A percentile compares a stretch with the other conserved stretches of the same genome.
phyloP scores from a whole-genome alignment of 768 basidiomycete genomes.

The Boletellus sp. region DNA sequence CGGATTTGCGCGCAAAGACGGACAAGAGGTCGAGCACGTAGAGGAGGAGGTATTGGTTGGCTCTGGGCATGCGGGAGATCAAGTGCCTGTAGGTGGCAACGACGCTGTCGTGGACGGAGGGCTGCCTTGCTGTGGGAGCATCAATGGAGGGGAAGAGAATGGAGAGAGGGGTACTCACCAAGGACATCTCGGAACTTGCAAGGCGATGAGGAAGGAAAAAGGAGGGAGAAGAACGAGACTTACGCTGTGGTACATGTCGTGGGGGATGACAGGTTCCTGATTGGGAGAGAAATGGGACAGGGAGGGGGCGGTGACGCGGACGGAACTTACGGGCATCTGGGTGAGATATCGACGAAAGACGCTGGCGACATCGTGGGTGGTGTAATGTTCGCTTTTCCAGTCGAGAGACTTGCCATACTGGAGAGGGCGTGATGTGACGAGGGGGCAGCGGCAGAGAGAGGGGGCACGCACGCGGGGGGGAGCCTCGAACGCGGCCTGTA shows the following conservation, averaged over 20 bases:
- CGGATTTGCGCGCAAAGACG: conserved; percentile 88
- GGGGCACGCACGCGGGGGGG: conserved; percentile 67
- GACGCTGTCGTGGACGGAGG: conserved; percentile 65
- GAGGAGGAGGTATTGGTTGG: conserved; percentile 93
- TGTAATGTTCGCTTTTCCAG: conserved; percentile 83
- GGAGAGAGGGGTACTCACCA: conserved; percentile 40
- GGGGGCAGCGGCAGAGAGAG: too few species aligned
- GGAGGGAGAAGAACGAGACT: conserved; percentile 28
- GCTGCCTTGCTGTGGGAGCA: conserved; percentile 52
- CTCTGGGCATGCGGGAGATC: conserved; percentile 78
- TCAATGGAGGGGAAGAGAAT: conserved; percentile 10
- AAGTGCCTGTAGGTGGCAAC: conserved; percentile 80
- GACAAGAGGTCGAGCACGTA: conserved; percentile 95
- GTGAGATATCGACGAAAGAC: conserved; percentile 95
- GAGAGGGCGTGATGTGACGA: conserved; percentile 5
- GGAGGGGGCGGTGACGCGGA: not conserved
- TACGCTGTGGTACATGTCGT: conserved; percentile 83
- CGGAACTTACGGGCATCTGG: conserved; percentile 82
- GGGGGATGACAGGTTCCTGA: conserved; percentile 93
- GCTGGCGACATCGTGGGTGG: conserved; percentile 95
- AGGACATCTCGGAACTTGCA: conserved; percentile 74
- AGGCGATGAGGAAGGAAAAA: conserved; percentile 8
- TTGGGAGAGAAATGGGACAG: conserved; percentile 9
- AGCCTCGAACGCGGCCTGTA: conserved; percentile 86
- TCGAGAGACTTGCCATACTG: conserved; percentile 94